Conservation (phyloP, 495 filamentous ascomycete genomes). For the Penicillium canariense region DNA sequence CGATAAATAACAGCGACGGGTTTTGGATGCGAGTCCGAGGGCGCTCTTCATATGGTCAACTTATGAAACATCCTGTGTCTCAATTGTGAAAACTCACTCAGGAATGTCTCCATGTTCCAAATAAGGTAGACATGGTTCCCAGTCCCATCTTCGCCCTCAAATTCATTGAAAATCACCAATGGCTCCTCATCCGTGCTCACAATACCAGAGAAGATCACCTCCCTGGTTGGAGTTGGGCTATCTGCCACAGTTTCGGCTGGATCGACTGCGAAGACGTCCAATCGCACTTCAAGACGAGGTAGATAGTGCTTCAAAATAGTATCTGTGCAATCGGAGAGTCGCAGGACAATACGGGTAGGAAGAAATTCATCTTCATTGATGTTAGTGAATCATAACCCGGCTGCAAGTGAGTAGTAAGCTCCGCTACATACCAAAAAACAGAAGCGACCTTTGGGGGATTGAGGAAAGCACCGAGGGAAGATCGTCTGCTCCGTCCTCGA, state of each 20-base stretch:
- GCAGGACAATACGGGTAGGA: slow-evolving; percentile 67
- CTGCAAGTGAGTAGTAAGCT: not conserved
- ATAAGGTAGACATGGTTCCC: slow-evolving; percentile 66
- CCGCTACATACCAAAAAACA: slow-evolving; percentile 67
- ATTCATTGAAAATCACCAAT: slow-evolving; percentile 55
- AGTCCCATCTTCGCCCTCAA: slow-evolving; percentile 51
- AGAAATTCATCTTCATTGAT: slow-evolving; percentile 73
- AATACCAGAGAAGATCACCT: slow-evolving; percentile 62
- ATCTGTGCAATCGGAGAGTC: slow-evolving; percentile 62
- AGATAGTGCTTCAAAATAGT: slow-evolving; percentile 58
- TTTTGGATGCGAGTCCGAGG: slow-evolving; percentile 77
- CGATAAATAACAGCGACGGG: slow-evolving; percentile 72
- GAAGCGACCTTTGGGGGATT: slow-evolving; percentile 50
- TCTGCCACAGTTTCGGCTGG: slow-evolving; percentile 46
- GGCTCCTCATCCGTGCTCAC: slow-evolving; percentile 61
- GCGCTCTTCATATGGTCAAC: slow-evolving; percentile 45
- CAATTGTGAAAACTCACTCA: slow-evolving; percentile 45
- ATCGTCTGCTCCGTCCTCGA: slow-evolving; percentile 47
- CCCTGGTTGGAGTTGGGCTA: slow-evolving; percentile 52
- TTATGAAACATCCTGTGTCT: not conserved
- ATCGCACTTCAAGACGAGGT: slow-evolving; percentile 58
- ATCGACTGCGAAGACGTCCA: slow-evolving; percentile 72
- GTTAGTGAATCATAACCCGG: slow-evolving; percentile 59
- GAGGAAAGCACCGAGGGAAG: slow-evolving; percentile 46
- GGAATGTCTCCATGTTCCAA: slow-evolving; percentile 76